These are phyloP conservation scores for Cytidiella melzeri DNA, from an alignment of 768 basidiomycete species.

Conservation along the genomic window DNA sequence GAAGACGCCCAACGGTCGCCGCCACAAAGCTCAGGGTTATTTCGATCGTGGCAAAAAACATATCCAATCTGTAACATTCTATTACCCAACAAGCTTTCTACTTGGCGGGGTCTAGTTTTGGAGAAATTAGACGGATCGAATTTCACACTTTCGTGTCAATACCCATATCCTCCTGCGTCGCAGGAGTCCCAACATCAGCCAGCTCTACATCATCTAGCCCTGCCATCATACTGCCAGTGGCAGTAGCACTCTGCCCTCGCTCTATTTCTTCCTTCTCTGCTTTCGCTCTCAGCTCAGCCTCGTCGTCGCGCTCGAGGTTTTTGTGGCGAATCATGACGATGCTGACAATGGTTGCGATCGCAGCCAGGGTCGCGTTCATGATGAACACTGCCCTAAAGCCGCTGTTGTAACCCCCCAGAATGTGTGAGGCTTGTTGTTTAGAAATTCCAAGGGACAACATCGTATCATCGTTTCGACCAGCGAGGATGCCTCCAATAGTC, in stretches of 20 bases:
- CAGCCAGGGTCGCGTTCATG: constrained; percentile 50
- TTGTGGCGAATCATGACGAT: constrained; percentile 57
- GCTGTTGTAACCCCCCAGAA: constrained; percentile 46
- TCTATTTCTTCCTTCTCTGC: constrained; percentile 22
- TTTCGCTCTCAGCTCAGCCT: constrained; percentile 40
- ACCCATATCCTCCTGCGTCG: not conserved
- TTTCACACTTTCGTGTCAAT: not conserved
- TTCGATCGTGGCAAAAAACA: no score
- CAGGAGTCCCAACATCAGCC: not conserved
- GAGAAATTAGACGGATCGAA: not conserved
- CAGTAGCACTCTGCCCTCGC: no score
- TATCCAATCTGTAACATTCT: no score
- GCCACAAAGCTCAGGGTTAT: not conserved
- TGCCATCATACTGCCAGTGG: no score
- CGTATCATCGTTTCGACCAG: constrained; percentile 20
- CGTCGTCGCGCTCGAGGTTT: constrained; percentile 53
- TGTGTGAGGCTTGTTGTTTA: constrained; percentile 28
- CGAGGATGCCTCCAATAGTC: constrained; percentile 25
- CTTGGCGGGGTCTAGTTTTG: no score
- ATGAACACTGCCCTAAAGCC: constrained; percentile 60
- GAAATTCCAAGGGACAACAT: constrained; percentile 29
- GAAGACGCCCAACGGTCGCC: not conserved
- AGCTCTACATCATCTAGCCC: not conserved
- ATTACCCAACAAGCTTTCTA: not conserved
- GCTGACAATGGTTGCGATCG: constrained; percentile 47